Percentiles rank a stretch among this genome's conserved stretches.
Evolutionary conservation across 768 basidiomycete genomes (phyloP).

Genomic region (Multifurca ochricompacta): DNA sequence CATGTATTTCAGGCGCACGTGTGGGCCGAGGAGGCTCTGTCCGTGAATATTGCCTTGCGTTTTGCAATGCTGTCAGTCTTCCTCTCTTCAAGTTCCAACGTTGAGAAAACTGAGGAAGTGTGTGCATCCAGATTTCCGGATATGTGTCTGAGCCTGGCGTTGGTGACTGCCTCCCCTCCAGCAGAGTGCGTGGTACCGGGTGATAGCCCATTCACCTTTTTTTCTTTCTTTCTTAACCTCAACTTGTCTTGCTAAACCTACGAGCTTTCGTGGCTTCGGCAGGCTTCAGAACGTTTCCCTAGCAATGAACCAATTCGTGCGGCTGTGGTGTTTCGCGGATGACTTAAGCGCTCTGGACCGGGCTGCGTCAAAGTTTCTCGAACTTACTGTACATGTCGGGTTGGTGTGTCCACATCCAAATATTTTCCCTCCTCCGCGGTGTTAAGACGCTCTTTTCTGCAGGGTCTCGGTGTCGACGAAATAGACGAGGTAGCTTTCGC

Average conservation of each 20-base stretch:
- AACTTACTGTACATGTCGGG: constrained; percentile 48
- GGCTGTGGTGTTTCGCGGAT: constrained; percentile 55
- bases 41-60: constrained; percentile 48
- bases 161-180: constrained; percentile 61
- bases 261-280: no score
- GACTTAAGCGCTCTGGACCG: constrained; percentile 65
- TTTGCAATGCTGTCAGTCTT: constrained; percentile 53
- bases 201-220: not conserved
- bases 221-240: not conserved
- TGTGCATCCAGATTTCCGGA: constrained; percentile 63
- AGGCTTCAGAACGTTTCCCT: constrained; percentile 52
- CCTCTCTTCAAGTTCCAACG: not conserved
- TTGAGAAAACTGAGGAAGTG: no score
- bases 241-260: no score
- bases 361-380: constrained; percentile 50
- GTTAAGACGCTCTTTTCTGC: not conserved
- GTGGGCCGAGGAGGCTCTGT: constrained; percentile 34
- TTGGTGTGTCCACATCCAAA: constrained; percentile 34
- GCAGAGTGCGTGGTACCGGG: constrained; percentile 46
- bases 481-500: not conserved
- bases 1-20: constrained; percentile 63
- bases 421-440: not conserved
- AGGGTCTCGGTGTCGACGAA: not conserved
- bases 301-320: constrained; percentile 55
- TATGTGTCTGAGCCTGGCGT: constrained; percentile 55